Base-by-base conservation (phyloP, 169 alveolate genomes). In the Cryptosporidium muris region DNA sequence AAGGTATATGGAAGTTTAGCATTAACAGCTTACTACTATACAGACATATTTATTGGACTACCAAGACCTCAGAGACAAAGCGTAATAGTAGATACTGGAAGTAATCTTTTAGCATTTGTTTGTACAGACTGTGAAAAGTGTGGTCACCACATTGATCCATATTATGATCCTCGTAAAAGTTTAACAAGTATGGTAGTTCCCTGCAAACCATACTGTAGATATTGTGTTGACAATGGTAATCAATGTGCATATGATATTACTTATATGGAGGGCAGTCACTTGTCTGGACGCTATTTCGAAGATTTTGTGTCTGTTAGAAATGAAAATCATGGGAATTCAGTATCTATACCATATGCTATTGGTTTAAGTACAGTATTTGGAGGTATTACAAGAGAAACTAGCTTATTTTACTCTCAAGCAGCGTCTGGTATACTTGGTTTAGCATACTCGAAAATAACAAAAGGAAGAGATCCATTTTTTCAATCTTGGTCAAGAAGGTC, bases 381-480 rank as follows among this genome's bases (percentile, higher is more conserved):
- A 34, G 85, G 85, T 54, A 74, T 74, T 25, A 74, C 85, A 45
- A 66, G 49, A 42, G 85, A 74, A 49, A 74, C 85, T 36, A 74
- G 60, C 40, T 43, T 74, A 43, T 74, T 74, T 51, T 74, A 36
- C 34, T 58, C 85, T 9, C 85, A 74, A 48, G 85, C 85, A 58
- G 85, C 85, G 14, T 74, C 85, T 58, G 85, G 85, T 4, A 74
- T 74, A 45, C 85, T 74, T 54, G 85, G 85, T 25, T 60, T 74
- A n/a, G 85, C 85, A 11, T 74, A 74, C 47, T 58, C 85, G 14
- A 68, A 66, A 3, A 54, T 66, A 48, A 58, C 85, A n/a, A 66
- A 74, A 42, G 85, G 60, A 49, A 74, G 85, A 60, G 85, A 60
- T 43, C 85, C 85, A 16, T 48, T 74, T 9, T 74, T 74, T 36